Evolutionary conservation across 2,329 filamentous ascomycete species (phyloP).

Genomic region (Xylariaceae sp.): DNA sequence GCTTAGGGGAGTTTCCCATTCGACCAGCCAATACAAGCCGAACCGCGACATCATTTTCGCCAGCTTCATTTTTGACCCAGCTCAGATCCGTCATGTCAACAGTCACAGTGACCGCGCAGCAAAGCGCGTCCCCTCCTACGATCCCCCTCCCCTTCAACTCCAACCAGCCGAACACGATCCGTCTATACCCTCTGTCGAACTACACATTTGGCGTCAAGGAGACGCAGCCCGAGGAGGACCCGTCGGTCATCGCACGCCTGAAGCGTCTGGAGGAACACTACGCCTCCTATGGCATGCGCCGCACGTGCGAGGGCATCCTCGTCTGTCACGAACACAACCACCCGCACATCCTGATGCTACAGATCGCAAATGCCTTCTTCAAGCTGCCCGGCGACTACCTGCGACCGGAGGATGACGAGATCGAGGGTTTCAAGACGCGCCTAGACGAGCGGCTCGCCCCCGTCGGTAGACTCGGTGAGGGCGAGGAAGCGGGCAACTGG

Average conservation of each 20-base stretch:
- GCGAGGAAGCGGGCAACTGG: conserved; percentile 83
- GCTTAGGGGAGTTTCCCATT: background rate
- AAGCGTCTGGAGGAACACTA: conserved; percentile 97
- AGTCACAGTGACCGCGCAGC: conserved; percentile 67
- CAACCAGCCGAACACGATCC: conserved; percentile 84
- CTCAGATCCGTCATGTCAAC: conserved; percentile 62
- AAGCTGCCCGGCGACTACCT: conserved; percentile 97
- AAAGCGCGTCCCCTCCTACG: conserved; percentile 72
- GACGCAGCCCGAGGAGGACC: conserved; percentile 95
- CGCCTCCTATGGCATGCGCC: conserved; percentile 84
- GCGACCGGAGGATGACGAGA: conserved; percentile 79
- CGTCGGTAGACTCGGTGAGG: conserved; percentile 78
- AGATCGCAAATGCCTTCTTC: conserved; percentile 99
- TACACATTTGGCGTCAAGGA: conserved; percentile 99
- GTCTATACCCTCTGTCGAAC: conserved; percentile 91
- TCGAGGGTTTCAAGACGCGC: conserved; percentile 88
- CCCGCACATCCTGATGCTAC: conserved; percentile 96
- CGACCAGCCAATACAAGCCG: background rate
- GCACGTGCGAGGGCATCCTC: conserved; percentile 93
- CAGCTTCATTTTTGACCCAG: background rate
- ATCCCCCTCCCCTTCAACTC: conserved; percentile 79
- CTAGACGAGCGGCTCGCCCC: conserved; percentile 92
- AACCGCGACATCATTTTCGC: background rate
- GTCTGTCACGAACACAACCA: conserved; percentile 99
- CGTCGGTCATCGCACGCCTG: conserved; percentile 85